phyloP scores from a whole-genome alignment of 2,329 filamentous ascomycete species.

The Aspergillus floridensis region DNA sequence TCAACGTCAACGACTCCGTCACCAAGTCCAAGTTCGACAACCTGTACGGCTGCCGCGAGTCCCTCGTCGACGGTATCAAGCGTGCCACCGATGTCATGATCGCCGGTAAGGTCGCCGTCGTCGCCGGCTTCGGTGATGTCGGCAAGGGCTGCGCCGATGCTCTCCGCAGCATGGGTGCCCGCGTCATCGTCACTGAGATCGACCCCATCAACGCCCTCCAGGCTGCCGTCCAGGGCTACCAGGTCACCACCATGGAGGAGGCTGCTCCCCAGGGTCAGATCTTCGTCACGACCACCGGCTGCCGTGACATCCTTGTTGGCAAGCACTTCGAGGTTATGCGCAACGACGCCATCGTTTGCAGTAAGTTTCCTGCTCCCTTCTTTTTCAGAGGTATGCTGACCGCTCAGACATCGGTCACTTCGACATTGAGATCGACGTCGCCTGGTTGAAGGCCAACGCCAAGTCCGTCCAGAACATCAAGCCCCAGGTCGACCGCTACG shows the following conservation, averaged over 20 bases:
- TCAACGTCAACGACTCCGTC: conserved; percentile 99
- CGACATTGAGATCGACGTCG: conserved; percentile 99
- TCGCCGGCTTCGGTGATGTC: conserved; percentile 98
- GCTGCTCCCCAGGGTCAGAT: conserved; percentile 87
- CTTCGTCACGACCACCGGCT: conserved; percentile 98
- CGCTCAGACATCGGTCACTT: conserved; percentile 93
- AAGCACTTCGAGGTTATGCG: conserved; percentile 91
- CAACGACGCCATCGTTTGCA: conserved; percentile 99
- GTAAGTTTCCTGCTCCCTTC: conserved; percentile 48
- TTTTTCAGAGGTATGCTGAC: background rate
- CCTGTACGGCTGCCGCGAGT: conserved; percentile 98
- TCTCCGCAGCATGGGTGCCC: conserved; percentile 94
- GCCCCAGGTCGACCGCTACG: conserved; percentile 98
- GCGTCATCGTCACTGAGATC: conserved; percentile 93
- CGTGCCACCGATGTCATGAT: conserved; percentile 99
- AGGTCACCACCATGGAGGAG: conserved; percentile 98
- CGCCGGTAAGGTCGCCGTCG: conserved; percentile 96
- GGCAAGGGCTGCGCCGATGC: conserved; percentile 98
- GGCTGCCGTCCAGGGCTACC: conserved; percentile 93
- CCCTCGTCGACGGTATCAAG: conserved; percentile 99
- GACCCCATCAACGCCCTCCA: conserved; percentile 99
- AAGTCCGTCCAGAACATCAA: conserved; percentile 97
- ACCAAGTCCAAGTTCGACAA: conserved; percentile 99
- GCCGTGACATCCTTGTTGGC: conserved; percentile 93
- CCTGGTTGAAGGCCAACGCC: conserved; percentile 98